Evolutionary conservation across 805 yeast genomes (phyloP), one percentile per base, ranked within the genome.

Genomic region (Candida fluviatilis): DNA sequence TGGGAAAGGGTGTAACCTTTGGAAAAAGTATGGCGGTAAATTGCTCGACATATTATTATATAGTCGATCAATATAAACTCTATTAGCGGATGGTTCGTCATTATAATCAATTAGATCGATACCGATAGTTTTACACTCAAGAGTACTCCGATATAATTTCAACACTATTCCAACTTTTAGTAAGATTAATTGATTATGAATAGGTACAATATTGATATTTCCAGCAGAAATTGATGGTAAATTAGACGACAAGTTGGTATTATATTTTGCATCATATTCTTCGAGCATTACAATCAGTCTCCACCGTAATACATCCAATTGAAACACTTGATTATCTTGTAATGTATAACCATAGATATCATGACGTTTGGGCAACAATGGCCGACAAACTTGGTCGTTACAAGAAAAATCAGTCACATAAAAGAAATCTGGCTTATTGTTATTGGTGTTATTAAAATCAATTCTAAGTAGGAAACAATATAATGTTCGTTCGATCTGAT

Each of bases 401-500:
- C 16, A 6, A 4, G 35, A 21, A n/a, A 33, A 33, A 33, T 33
- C 35, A 10, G 18, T 21, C 4, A 33, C 35, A 21, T 33, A 33
- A 23, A 33, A 33, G 27, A 33, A 33, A 23, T 33, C 35, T 16
- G 35, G 35, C 15, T 33, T 33, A 15, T 33, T 33, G 28, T 33
- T 6, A 23, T 8, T 33, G 15, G 35, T 33, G 16, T 33, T 33
- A 23, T 33, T 33, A 18, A 33, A 33, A 15, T 33, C 35, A 16
- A 33, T 33, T 33, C 35, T 5, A 8, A 33, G 16, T 4, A 33
- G 18, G 23, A 33, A 33, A 33, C 35, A 33, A 16, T 14, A 33
- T 12, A 33, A 13, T 23, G 35, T 33, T 33, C 35, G 27, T 21
- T 16, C 8, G 12, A 23, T 16, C 8, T 23, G 35, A 8, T n/a